Evolutionary conservation across 192 early-diverging fungal species (phyloP).

Genomic region (Coemansia sp.): DNA sequence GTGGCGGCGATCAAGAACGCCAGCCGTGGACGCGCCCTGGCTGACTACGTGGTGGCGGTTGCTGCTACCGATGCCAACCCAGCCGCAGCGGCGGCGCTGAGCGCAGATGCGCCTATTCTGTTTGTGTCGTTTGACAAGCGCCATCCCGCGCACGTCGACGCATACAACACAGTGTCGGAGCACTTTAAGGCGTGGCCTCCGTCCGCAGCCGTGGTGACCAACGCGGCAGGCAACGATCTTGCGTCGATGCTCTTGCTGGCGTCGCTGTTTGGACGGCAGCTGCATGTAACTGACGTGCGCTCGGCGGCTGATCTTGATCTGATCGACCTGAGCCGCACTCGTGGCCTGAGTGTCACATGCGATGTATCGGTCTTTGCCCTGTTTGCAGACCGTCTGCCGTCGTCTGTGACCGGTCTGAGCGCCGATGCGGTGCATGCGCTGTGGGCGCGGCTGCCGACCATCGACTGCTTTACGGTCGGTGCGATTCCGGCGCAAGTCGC

Average conservation of each 20-base stretch:
- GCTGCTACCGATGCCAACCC: conserved; percentile 70
- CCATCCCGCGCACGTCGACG: conserved; percentile 49
- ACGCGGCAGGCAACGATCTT: conserved; percentile 84
- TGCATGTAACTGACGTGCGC: conserved; percentile 87
- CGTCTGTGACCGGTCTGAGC: background rate
- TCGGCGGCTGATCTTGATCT: conserved; percentile 80
- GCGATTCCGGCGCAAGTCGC: conserved; percentile 64
- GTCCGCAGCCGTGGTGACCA: conserved; percentile 71
- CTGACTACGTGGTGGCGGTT: conserved; percentile 74
- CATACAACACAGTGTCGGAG: conserved; percentile 64
- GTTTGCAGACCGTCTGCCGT: conserved; percentile 58
- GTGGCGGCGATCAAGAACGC: conserved; percentile 54
- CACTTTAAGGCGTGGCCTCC: conserved; percentile 82
- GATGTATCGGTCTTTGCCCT: conserved; percentile 89
- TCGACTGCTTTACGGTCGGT: conserved; percentile 93
- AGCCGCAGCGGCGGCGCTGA: conserved; percentile 50
- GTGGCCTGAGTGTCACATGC: conserved; percentile 85
- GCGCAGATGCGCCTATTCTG: conserved; percentile 55
- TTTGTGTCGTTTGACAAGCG: conserved; percentile 60
- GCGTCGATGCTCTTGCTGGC: conserved; percentile 86
- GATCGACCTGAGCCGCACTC: conserved; percentile 81
- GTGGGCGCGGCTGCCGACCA: conserved; percentile 74
- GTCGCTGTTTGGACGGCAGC: conserved; percentile 73
- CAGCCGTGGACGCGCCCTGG: conserved; percentile 59
- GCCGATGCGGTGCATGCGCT: conserved; percentile 63